These are phyloP conservation scores for Penicillium nucicola DNA, from an alignment of 495 filamentous ascomycete genomes.

Conservation along the genomic window DNA sequence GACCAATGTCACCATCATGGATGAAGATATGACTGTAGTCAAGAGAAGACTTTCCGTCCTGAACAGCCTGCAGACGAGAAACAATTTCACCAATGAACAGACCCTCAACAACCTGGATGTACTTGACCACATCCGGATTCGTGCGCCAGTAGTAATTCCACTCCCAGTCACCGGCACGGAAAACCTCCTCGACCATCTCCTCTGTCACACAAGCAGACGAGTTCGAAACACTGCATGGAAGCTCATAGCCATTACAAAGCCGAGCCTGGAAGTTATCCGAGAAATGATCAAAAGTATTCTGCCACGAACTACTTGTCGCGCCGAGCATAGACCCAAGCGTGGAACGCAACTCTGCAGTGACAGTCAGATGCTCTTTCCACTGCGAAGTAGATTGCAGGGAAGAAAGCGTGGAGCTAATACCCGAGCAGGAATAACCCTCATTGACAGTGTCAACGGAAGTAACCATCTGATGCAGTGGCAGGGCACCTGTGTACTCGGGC, in stretches of 20 bases:
- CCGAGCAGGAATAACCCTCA: slow-evolving; percentile 34
- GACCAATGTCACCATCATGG: slow-evolving; percentile 31
- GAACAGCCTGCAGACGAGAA: slow-evolving; percentile 29
- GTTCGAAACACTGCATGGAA: slow-evolving; percentile 33
- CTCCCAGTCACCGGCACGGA: slow-evolving; percentile 45
- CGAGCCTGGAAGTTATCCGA: slow-evolving; percentile 44
- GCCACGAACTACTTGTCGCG: slow-evolving; percentile 31
- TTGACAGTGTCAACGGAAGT: slow-evolving; percentile 37
- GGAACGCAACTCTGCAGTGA: slow-evolving; percentile 30
- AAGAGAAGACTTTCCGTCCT: slow-evolving; percentile 13
- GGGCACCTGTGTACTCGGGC: slow-evolving; percentile 29
- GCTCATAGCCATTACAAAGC: slow-evolving; percentile 40
- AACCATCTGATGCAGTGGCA: slow-evolving; percentile 41
- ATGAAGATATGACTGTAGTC: slow-evolving; percentile 33
- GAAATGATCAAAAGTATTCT: slow-evolving; percentile 41
- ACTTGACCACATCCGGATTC: slow-evolving; percentile 32
- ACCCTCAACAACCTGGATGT: slow-evolving; percentile 40
- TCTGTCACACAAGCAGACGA: slow-evolving; percentile 28
- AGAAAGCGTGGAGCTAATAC: slow-evolving; percentile 20
- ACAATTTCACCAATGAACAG: slow-evolving; percentile 43
- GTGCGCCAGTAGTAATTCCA: slow-evolving; percentile 46
- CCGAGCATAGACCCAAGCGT: slow-evolving; percentile 35
- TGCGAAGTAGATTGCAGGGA: slow-evolving; percentile 27
- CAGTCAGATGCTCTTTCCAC: slow-evolving; percentile 37
- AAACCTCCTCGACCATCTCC: slow-evolving; percentile 35